phyloP scores from a whole-genome alignment of 768 basidiomycete genomes.

The Lepiota brunneoincarnata region DNA sequence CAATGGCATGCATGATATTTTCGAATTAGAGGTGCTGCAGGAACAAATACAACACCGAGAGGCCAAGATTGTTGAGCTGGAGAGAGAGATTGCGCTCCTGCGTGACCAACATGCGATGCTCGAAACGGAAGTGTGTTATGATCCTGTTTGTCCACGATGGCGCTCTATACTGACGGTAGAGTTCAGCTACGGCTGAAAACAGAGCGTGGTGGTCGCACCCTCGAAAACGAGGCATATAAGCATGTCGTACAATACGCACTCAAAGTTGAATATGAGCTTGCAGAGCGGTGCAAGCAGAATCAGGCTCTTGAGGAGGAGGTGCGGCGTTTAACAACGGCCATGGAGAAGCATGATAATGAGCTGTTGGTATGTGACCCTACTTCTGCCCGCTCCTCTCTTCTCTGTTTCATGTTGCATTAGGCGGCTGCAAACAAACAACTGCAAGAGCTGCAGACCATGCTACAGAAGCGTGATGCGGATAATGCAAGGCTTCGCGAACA shows the following conservation, averaged over 20 bases:
- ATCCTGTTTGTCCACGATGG: not conserved
- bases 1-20: conserved; percentile 36
- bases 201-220: conserved; percentile 4
- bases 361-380: conserved; percentile 31
- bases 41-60: conserved; percentile 43
- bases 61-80: conserved; percentile 44
- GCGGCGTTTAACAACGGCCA: conserved; percentile 1
- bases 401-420: not conserved
- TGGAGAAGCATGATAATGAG: conserved; percentile 1
- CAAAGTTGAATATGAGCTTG: conserved; percentile 3
- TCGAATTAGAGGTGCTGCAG: conserved; percentile 34
- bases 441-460: conserved; percentile 61
- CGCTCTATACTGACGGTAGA: not conserved
- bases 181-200: conserved; percentile 5
- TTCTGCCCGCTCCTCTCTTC: not conserved
- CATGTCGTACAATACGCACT: conserved; percentile 7
- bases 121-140: conserved; percentile 40
- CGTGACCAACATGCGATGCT: conserved; percentile 42
- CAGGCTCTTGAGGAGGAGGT: conserved; percentile 7
- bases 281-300: conserved; percentile 4
- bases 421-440: conserved; percentile 13
- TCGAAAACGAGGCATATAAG: conserved; percentile 7
- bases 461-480: conserved; percentile 66
- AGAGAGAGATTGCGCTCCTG: conserved; percentile 42
- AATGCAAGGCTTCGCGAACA: conserved; percentile 66